These are phyloP conservation scores for Fusarium sublunatum DNA, from an alignment of 2,329 filamentous ascomycete genomes.

Conservation along the genomic window DNA sequence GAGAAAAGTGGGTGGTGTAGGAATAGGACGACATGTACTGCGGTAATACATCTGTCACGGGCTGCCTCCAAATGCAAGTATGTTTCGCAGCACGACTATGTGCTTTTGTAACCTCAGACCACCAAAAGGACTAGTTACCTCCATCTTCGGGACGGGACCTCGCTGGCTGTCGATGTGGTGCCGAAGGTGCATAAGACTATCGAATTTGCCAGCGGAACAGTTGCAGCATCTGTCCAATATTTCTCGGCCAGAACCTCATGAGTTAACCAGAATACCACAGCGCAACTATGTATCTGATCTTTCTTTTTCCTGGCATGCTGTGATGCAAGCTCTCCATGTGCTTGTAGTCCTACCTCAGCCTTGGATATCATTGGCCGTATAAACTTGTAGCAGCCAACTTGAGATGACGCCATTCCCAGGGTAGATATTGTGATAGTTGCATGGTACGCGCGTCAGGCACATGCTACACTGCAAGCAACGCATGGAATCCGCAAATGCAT, in stretches of 20 bases:
- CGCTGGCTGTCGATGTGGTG: rapidly evolving
- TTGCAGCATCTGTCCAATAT: not conserved
- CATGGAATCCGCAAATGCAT: not conserved
- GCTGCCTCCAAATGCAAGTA: not conserved
- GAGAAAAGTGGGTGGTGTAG: slow-evolving; percentile 10
- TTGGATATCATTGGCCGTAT: slow-evolving; percentile 5
- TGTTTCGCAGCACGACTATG: not conserved
- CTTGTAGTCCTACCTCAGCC: not conserved
- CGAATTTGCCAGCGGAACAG: rapidly evolving
- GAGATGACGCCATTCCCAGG: slow-evolving; percentile 9
- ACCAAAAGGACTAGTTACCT: not conserved
- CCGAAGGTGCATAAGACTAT: not conserved
- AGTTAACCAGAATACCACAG: not conserved
- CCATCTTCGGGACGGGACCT: not conserved
- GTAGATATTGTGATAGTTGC: not conserved
- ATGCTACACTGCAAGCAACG: not conserved
- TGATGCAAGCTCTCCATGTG: slow-evolving; percentile 1
- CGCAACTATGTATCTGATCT: not conserved
- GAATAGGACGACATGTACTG: not conserved
- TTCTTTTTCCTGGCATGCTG: slow-evolving; percentile 7
- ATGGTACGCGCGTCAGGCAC: slow-evolving; percentile 2
- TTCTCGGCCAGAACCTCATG: not conserved
- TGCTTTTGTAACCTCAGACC: too few relatives aligned
- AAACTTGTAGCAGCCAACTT: not conserved
- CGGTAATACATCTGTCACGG: not conserved